Conservation (phyloP, 75 land plant genomes). For the Cryptomeria japonica region DNA sequence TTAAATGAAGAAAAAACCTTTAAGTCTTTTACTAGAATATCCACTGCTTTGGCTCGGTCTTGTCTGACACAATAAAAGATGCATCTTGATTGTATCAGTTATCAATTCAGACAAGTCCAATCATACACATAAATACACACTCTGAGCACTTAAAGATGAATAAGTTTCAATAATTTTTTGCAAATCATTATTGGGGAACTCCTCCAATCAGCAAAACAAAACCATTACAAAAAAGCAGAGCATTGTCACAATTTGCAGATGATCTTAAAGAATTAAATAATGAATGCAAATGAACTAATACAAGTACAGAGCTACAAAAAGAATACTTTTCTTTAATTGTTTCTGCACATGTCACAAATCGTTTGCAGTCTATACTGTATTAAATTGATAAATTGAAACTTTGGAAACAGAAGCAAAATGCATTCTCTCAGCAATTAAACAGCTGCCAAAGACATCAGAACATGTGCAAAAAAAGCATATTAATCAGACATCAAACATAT, state of each 20-base stretch:
- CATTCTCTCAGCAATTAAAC: neutral
- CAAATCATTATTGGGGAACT: neutral
- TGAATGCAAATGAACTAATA: neutral
- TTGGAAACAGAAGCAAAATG: neutral
- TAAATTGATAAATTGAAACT: neutral
- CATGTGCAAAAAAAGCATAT: neutral
- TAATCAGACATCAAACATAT: neutral
- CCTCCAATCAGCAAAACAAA: neutral
- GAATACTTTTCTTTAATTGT: neutral
- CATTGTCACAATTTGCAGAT: neutral
- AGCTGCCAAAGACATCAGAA: neutral
- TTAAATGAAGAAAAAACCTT: conserved; percentile 88
- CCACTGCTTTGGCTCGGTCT: conserved; percentile 89
- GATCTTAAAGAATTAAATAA: neutral
- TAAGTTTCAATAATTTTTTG: neutral
- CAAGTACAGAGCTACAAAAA: neutral
- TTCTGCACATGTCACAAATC: neutral
- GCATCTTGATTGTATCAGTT: neutral
- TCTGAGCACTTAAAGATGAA: neutral
- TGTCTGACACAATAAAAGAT: conserved; percentile 38
- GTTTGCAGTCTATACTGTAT: neutral
- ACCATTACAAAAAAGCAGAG: neutral
- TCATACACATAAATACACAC: neutral
- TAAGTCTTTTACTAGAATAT: conserved; percentile 88
- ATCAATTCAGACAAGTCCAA: neutral